Evolutionary conservation across 192 early-diverging fungal genomes (phyloP), one percentile per base, ranked within the genome.

Genomic region (Ambispora gerdemannii): DNA sequence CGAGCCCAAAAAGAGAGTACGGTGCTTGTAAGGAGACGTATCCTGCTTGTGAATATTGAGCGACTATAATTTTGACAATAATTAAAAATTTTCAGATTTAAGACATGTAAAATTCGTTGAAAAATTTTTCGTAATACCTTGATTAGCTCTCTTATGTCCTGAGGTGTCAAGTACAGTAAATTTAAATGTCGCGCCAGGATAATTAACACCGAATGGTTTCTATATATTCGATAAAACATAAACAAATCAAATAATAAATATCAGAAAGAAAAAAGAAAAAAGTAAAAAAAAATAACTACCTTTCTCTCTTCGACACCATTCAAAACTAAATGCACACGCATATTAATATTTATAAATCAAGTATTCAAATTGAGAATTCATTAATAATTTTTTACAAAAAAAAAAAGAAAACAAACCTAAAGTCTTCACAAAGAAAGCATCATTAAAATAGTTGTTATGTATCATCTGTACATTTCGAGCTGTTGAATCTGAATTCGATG

Each of bases 341-440:
- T 25, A 47, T 64, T 28, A 32, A 51, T 49, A 24, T 49, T 67
- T 33, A 27, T 8, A 63, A 63, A 24, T 25, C 0, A 33, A 20
- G 38, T 10, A 43, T 10, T 43, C 15, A 77, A 64, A 73, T 50
- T 24, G 85, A 75, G 53, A 78, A 77, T 24, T 71, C 72, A 50
- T n/a, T 20, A 50, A 50, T 15, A 20, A 1, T 50, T 50, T 15
- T 50, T 49, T 50, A n/a, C n/a, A n/a, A n/a, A n/a, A n/a, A n/a
- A n/a, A n/a, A n/a, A n/a, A n/a, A n/a, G n/a, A 19, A 59, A 86
- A 89, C 50, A 86, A 89, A 81, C 88, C 86, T 27, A 92, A 63
- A 0, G 91, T 86, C 74, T 95, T 96, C 70, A 96, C 77, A 76
- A 98, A 98, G 67, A 96, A 96, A 13, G 93, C 95, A 75, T 98